phyloP scores from a whole-genome alignment of 78 protist genomes.

The slime mould (Dictyostelium discoideum) region DNA sequence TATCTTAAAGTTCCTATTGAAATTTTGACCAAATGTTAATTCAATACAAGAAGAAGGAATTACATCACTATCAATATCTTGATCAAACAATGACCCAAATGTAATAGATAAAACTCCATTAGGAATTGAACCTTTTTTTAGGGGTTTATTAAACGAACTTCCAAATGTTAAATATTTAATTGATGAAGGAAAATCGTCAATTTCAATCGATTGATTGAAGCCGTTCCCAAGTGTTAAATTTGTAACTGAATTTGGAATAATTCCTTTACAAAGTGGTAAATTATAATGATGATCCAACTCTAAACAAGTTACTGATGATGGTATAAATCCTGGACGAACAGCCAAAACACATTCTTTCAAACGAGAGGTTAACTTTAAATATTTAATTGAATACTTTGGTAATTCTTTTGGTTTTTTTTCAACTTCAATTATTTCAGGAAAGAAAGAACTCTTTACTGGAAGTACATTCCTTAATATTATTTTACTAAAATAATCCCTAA shows the following conservation, averaged over 20 bases:
- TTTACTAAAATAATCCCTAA: background rate
- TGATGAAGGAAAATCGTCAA: background rate
- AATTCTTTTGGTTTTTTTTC: background rate
- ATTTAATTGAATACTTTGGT: background rate
- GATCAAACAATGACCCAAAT: background rate
- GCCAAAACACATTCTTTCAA: background rate
- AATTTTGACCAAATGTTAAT: background rate
- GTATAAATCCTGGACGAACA: background rate
- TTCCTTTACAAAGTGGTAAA: background rate
- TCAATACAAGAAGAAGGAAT: background rate
- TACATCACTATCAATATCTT: background rate
- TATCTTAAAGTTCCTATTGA: background rate
- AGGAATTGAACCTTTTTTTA: background rate
- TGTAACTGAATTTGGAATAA: background rate
- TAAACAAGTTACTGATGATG: background rate
- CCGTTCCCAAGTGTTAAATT: background rate
- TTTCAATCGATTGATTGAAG: background rate
- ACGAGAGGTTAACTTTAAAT: background rate
- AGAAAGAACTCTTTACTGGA: background rate
- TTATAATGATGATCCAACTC: background rate
- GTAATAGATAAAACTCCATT: background rate
- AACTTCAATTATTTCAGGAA: too few species aligned
- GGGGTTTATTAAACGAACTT: background rate
- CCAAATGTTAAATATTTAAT: background rate
- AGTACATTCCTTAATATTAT: background rate